A percentile compares a stretch with the other conserved stretches of the same genome.
These are phyloP conservation scores for Thyridium curvatum DNA, from an alignment of 2,329 filamentous ascomycete genomes.

Conservation along the genomic window DNA sequence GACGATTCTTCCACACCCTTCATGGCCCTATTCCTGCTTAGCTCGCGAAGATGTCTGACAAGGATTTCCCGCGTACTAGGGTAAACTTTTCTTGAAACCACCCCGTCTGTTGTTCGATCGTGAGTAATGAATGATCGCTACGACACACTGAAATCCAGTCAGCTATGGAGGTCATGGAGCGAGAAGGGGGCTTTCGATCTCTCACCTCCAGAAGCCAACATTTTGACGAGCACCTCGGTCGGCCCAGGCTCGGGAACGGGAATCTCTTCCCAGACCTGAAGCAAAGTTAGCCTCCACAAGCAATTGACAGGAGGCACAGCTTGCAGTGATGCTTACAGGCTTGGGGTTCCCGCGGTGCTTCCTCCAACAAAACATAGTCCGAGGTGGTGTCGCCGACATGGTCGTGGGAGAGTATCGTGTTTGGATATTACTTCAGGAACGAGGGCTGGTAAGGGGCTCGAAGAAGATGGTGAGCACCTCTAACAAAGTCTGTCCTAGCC, in stretches of 20 bases:
- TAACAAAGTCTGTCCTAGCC: too few species aligned
- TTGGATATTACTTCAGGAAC: too few species aligned
- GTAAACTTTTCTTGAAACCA: constrained; percentile 21
- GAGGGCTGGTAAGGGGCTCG: too few species aligned
- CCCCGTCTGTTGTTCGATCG: constrained; percentile 16
- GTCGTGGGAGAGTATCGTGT: too few species aligned
- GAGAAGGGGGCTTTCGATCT: neutral
- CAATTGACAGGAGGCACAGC: too few species aligned
- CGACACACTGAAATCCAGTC: constrained; percentile 26
- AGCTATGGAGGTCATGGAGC: too few species aligned
- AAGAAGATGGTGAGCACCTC: too few species aligned
- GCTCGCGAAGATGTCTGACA: neutral
- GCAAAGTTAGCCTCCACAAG: too few species aligned
- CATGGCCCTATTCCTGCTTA: constrained; percentile 12
- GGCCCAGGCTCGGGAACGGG: constrained; percentile 15
- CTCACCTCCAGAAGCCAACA: constrained; percentile 24
- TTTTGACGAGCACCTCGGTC: constrained; percentile 21
- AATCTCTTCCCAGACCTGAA: constrained; percentile 16
- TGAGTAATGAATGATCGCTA: constrained; percentile 22
- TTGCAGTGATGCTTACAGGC: constrained; percentile 14
- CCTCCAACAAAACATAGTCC: constrained; percentile 26
- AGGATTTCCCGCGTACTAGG: constrained; percentile 6
- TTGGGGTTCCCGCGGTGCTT: constrained; percentile 22
- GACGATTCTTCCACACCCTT: constrained; percentile 17
- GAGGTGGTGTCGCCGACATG: neutral